Evolutionary conservation across 2,329 filamentous ascomycete species (phyloP).

Genomic region (Teratosphaeria gauchensis): DNA sequence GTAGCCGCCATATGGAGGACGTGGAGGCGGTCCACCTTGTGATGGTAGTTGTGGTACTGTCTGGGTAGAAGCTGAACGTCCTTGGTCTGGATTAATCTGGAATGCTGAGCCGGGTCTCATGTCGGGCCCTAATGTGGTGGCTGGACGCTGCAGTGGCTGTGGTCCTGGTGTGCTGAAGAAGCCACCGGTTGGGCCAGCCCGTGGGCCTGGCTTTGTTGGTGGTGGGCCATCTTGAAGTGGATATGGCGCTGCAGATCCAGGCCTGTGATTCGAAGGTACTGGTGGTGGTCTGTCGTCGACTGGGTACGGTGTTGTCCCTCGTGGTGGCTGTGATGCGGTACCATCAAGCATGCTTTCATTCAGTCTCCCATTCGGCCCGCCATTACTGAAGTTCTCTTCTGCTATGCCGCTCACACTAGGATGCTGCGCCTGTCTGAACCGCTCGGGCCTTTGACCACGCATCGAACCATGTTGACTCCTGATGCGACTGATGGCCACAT

Average conservation of each 20-base stretch:
- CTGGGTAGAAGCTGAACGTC: conserved; percentile 21
- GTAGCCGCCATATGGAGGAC: conserved; percentile 10
- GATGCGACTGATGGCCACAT: conserved; percentile 78
- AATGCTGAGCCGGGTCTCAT: conserved; percentile 43
- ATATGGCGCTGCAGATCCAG: conserved; percentile 55
- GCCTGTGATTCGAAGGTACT: conserved; percentile 25
- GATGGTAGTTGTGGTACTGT: conserved; percentile 10
- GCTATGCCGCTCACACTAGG: conserved; percentile 6
- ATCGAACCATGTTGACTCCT: conserved; percentile 48
- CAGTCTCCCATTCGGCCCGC: not conserved
- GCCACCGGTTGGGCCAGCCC: conserved; percentile 20
- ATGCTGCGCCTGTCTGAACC: conserved; percentile 29
- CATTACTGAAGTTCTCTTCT: conserved; percentile 1
- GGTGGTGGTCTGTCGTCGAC: conserved; percentile 26
- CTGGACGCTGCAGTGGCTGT: conserved; percentile 12
- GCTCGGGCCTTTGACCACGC: conserved; percentile 37
- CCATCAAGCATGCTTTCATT: not conserved
- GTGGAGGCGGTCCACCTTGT: conserved; percentile 25
- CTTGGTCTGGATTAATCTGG: conserved; percentile 37
- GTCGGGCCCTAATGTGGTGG: conserved; percentile 40
- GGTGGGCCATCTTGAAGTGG: conserved; percentile 57
- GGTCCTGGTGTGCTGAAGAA: conserved; percentile 26
- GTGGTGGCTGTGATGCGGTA: conserved; percentile 5
- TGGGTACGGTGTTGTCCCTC: conserved; percentile 23
- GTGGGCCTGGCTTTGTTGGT: conserved; percentile 13